Base-by-base conservation (phyloP, 148 eudicot species). In the Bassia scoparia region DNA sequence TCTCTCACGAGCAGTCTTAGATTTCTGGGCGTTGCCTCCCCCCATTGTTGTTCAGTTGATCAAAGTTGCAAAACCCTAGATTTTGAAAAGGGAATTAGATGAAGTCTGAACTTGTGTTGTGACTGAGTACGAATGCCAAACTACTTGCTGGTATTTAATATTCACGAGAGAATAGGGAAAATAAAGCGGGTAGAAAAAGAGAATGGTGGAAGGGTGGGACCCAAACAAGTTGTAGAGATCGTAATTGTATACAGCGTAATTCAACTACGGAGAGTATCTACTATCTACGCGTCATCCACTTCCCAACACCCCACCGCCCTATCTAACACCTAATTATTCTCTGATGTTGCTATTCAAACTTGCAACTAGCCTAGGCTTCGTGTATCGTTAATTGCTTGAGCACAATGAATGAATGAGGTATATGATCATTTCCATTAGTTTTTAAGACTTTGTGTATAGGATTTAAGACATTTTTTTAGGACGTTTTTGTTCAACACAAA, bases 1-100 rank as follows among this genome's bases (percentile, higher is more conserved):
- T 80, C 66, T 81, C 68, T 88, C 92, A 11, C 92, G 92, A 73
- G 96, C 96, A 85, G 82, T 90, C 83, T 86, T 90, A n/a, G 96
- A 70, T 69, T 88, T 89, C 81, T 87, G 91, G 10, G 77, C 91
- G 69, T 87, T 88, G 67, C 91, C 96, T 63, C 96, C 93, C 11
- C 93, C 93, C 93, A 90, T 90, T 37, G 7, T 37, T 37, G 7
- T 66, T 62, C 31, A 23, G 33, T 11, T 20, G 58, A 59, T 21
- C 38, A 70, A 58, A 52, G 56, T 20, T 41, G 33, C 13, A 63
- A 74, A 74, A 50, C 62, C 70, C 70, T 76, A 67, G 50, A 54
- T 60, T 24, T 23, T 23, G 46, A 41, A 8, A 41, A 41, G 12
- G 46, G 46, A 3, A 46, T 30, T 18, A 44, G 12, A 43, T 60